These are phyloP conservation scores for Fonticula alba DNA, from an alignment of 78 protist species.

Conservation along the genomic window DNA sequence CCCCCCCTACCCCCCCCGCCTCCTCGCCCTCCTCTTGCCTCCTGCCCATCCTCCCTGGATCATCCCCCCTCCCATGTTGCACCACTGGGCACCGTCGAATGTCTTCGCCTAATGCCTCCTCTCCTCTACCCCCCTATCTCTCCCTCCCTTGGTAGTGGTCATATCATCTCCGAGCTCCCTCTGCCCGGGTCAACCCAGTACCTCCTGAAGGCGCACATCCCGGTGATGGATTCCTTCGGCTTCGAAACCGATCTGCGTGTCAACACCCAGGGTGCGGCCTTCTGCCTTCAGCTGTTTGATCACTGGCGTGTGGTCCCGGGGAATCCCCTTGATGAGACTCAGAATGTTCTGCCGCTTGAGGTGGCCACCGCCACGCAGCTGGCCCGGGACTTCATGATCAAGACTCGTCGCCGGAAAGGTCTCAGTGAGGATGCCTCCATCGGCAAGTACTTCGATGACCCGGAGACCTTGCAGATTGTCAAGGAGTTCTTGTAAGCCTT, in stretches of 20 bases:
- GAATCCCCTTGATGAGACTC: conserved; percentile 88
- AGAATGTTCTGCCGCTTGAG: conserved; percentile 69
- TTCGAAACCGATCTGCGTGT: conserved; percentile 88
- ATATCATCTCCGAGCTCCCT: conserved; percentile 46
- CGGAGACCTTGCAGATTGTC: too few species aligned
- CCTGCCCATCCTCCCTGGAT: too few species aligned
- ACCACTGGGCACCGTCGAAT: too few species aligned
- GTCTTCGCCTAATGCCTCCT: too few species aligned
- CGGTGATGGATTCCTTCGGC: conserved; percentile 95
- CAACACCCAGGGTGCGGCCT: conserved; percentile 77
- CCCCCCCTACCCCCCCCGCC: too few species aligned
- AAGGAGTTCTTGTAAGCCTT: too few species aligned
- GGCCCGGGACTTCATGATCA: conserved; percentile 97
- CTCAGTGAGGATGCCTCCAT: conserved; percentile 44
- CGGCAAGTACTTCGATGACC: conserved; percentile 55
- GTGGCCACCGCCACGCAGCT: conserved; percentile 60
- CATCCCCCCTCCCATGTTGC: too few species aligned
- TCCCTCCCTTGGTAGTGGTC: conserved; percentile 36
- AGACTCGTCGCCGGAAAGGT: conserved; percentile 94
- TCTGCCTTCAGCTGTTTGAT: conserved; percentile 64
- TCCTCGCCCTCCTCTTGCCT: too few species aligned
- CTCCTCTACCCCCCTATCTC: too few species aligned
- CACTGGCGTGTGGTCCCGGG: conserved; percentile 93
- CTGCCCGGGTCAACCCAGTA: conserved; percentile 84
- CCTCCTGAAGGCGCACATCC: conserved; percentile 58